Conservation (phyloP, 176 grass and related monocot species). For the Triticum dicoccoides region DNA sequence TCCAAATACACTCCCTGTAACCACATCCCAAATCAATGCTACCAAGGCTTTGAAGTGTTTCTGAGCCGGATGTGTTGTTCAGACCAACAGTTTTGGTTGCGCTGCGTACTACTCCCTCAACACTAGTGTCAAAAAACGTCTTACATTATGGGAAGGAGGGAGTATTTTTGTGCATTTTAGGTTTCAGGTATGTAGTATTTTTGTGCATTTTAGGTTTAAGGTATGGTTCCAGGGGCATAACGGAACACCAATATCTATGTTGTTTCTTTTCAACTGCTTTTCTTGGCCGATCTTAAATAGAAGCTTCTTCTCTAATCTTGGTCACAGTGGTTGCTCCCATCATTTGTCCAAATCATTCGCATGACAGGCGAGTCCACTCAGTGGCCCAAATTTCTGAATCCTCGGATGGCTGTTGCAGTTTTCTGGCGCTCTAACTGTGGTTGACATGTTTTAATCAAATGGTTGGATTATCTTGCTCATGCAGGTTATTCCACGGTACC, state of each 20-base stretch:
- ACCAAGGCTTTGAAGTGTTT: background rate
- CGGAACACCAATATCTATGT: background rate
- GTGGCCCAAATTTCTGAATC: background rate
- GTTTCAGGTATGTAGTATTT: background rate
- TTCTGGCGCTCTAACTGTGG: background rate
- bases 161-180: background rate
- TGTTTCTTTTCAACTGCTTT: background rate
- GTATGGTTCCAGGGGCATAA: background rate
- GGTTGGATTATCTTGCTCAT: background rate
- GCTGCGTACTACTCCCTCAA: background rate
- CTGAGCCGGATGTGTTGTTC: slow-evolving; percentile 12
- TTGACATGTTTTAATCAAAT: background rate
- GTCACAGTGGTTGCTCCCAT: background rate
- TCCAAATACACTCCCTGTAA: slow-evolving; percentile 32
- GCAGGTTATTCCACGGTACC: background rate
- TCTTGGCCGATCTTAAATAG: too few relatives aligned
- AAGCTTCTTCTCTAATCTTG: background rate
- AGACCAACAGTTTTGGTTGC: background rate
- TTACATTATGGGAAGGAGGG: too few relatives aligned
- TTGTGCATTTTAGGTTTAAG: too few relatives aligned
- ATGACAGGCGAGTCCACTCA: background rate
- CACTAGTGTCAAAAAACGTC: too few relatives aligned
- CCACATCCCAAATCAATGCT: slow-evolving; percentile 1
- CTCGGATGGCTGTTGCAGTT: background rate
- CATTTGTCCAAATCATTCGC: background rate